phyloP scores from a whole-genome alignment of 2,329 filamentous ascomycete species.

The Zymoseptoria passerinii region DNA sequence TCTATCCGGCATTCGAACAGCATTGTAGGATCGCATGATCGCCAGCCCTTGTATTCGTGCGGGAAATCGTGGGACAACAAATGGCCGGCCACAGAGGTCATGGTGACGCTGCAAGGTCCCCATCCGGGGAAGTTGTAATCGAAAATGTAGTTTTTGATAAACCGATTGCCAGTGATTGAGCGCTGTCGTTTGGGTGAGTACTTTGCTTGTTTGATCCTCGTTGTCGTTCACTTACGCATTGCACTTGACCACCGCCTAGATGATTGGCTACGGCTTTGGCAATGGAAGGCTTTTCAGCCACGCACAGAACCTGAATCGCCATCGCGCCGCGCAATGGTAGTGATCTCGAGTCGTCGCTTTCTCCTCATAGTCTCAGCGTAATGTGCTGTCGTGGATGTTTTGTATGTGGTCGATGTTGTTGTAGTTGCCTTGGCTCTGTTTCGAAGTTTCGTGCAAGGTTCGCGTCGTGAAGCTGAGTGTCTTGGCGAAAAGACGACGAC shows the following conservation, averaged over 20 bases:
- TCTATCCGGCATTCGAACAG: slow-evolving; percentile 76
- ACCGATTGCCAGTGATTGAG: slow-evolving; percentile 59
- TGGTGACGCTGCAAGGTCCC: slow-evolving; percentile 76
- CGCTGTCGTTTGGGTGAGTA: slow-evolving; percentile 42
- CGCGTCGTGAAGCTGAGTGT: too few relatives aligned
- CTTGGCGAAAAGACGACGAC: too few relatives aligned
- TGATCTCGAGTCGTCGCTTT: background rate
- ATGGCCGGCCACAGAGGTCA: slow-evolving; percentile 90
- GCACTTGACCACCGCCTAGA: slow-evolving; percentile 66
- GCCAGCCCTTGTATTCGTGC: slow-evolving; percentile 67
- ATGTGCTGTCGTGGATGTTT: background rate
- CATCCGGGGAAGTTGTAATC: slow-evolving; percentile 76
- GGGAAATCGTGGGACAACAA: slow-evolving; percentile 74
- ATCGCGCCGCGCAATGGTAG: slow-evolving; percentile 19
- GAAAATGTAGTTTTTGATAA: slow-evolving; percentile 92
- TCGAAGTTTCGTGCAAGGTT: background rate
- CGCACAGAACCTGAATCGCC: slow-evolving; percentile 57
- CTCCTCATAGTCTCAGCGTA: background rate
- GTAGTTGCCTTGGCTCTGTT: background rate
- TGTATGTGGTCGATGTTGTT: background rate
- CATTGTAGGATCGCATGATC: slow-evolving; percentile 64
- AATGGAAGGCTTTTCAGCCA: slow-evolving; percentile 87
- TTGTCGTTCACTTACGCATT: slow-evolving; percentile 50
- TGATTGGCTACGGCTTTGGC: slow-evolving; percentile 89
- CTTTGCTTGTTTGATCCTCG: background rate